A percentile compares a stretch with the other conserved stretches of the same genome.
phyloP scores from a whole-genome alignment of 2,329 filamentous ascomycete species.

The Epichloe festucae region DNA sequence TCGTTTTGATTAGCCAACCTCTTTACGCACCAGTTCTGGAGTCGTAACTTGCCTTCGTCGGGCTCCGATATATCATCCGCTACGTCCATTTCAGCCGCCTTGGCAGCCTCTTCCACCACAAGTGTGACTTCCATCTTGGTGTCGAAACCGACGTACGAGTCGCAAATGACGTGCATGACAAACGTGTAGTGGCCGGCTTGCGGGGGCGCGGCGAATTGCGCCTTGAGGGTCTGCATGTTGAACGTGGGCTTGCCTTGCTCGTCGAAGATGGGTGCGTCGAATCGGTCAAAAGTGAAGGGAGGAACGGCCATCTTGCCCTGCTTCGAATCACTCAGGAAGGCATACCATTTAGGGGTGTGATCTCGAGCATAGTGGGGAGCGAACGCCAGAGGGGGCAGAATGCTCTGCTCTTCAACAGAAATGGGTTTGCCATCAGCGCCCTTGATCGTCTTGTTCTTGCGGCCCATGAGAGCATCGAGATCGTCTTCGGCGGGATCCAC shows the following conservation, averaged over 20 bases:
- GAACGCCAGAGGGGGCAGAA: slow-evolving; percentile 74
- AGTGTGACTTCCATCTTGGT: slow-evolving; percentile 83
- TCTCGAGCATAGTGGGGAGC: slow-evolving; percentile 86
- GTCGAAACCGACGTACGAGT: slow-evolving; percentile 91
- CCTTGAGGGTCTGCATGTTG: slow-evolving; percentile 90
- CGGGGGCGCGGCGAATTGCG: slow-evolving; percentile 89
- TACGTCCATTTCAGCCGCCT: slow-evolving; percentile 64
- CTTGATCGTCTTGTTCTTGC: slow-evolving; percentile 56
- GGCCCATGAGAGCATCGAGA: slow-evolving; percentile 69
- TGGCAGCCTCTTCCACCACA: slow-evolving; percentile 76
- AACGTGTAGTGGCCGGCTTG: slow-evolving; percentile 90
- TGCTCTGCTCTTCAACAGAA: slow-evolving; percentile 45
- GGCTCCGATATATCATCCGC: slow-evolving; percentile 97
- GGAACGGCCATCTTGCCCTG: slow-evolving; percentile 94
- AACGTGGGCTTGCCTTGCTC: slow-evolving; percentile 77
- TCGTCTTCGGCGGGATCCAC: slow-evolving; percentile 89
- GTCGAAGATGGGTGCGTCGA: slow-evolving; percentile 79
- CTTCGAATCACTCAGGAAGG: slow-evolving; percentile 89
- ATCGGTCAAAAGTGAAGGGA: slow-evolving; percentile 86
- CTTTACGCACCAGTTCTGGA: too few relatives aligned
- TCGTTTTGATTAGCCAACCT: background rate
- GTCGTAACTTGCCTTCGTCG: slow-evolving; percentile 66
- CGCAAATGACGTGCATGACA: slow-evolving; percentile 83
- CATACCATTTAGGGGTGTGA: slow-evolving; percentile 81
- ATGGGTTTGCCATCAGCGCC: slow-evolving; percentile 44